Percentiles rank a stretch among this genome's conserved stretches.
Evolutionary conservation across 345 rosid genomes (phyloP).

Genomic region (Excoecaria agallocha): DNA sequence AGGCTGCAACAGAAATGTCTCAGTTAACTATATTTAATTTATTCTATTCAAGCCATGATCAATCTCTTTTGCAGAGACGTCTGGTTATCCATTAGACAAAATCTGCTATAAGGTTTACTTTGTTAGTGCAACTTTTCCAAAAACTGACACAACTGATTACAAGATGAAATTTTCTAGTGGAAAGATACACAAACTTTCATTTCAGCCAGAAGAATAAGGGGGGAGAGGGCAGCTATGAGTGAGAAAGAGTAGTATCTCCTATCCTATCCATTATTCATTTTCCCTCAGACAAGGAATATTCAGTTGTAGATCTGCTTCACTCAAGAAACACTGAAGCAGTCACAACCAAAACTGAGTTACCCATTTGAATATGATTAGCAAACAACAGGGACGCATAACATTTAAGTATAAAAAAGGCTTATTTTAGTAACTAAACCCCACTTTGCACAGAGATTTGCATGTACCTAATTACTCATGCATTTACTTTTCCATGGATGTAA

Average conservation of each 20-base stretch:
- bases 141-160: too few relatives aligned
- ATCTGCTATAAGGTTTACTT: too few relatives aligned
- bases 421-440: not conserved
- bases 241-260: not conserved
- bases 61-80: too few relatives aligned
- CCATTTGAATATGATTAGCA: not conserved
- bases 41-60: too few relatives aligned
- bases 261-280: not conserved
- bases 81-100: too few relatives aligned
- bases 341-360: not conserved
- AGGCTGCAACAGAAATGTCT: too few relatives aligned
- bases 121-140: not conserved
- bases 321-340: not conserved
- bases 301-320: not conserved
- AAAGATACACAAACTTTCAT: not conserved
- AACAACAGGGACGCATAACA: not conserved
- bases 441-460: not conserved
- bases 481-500: not conserved
- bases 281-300: not conserved
- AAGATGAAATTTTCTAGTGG: not conserved
- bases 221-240: not conserved
- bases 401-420: not conserved
- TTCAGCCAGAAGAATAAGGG: not conserved
- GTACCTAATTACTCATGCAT: not conserved
- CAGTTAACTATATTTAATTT: too few relatives aligned